These are phyloP conservation scores for Aspergillus fumigatiaffinis DNA, from an alignment of 2,329 filamentous ascomycete genomes.

Conservation along the genomic window DNA sequence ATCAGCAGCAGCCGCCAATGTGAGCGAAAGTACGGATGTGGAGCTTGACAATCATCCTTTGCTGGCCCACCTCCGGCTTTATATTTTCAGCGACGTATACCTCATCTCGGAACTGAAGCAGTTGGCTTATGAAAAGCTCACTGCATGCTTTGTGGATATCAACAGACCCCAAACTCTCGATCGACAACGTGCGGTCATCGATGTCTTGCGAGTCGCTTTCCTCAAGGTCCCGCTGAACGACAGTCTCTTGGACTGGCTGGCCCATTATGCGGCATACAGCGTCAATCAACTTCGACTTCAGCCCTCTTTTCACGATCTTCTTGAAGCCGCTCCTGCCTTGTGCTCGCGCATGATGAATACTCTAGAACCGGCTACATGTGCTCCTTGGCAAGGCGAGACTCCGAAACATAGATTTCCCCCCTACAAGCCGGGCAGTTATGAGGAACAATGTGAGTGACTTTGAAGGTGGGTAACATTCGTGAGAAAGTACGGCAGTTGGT, in stretches of 20 bases:
- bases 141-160: background rate
- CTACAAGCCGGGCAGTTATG: background rate
- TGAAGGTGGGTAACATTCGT: background rate
- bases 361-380: background rate
- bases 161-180: background rate
- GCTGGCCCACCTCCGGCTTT: constrained; percentile 2
- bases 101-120: constrained; percentile 2
- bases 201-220: background rate
- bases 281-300: background rate
- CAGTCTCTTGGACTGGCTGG: constrained; percentile 5
- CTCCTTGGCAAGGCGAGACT: background rate
- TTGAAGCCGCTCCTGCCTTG: constrained; percentile 3
- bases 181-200: constrained; percentile 1
- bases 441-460: background rate
- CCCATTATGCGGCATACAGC: constrained; percentile 5
- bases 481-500: background rate
- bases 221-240: background rate
- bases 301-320: constrained; percentile 5
- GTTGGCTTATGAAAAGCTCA: constrained; percentile 4
- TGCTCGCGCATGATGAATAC: constrained; percentile 7
- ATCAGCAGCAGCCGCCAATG: background rate
- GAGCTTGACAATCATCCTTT: constrained; percentile 1
- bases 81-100: constrained; percentile 9
- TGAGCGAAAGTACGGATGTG: background rate
- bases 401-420: background rate